These are phyloP conservation scores for Rutstroemia sydowiana DNA, from an alignment of 2,329 filamentous ascomycete genomes.

Conservation along the genomic window DNA sequence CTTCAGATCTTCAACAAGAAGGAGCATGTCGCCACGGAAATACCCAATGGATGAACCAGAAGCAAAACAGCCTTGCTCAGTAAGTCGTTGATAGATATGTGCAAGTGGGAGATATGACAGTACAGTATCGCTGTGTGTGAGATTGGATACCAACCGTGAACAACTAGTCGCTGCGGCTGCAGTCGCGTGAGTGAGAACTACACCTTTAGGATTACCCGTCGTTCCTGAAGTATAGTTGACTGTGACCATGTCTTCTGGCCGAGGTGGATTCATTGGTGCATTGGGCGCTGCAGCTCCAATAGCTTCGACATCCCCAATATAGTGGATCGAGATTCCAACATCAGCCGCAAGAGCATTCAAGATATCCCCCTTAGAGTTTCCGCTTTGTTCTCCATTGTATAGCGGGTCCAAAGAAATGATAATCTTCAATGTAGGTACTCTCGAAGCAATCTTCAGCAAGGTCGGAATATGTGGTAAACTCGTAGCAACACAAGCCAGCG, in stretches of 20 bases:
- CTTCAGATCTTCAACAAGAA: slow-evolving; percentile 87
- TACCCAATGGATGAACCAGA: slow-evolving; percentile 74
- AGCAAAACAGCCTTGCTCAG: slow-evolving; percentile 69
- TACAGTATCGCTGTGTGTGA: slow-evolving; percentile 50
- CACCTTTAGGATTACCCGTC: slow-evolving; percentile 75
- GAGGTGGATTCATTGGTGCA: slow-evolving; percentile 61
- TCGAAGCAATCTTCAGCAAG: slow-evolving; percentile 70
- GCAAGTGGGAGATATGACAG: slow-evolving; percentile 89
- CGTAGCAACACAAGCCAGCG: slow-evolving; percentile 66
- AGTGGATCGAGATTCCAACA: slow-evolving; percentile 70
- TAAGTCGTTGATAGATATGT: slow-evolving; percentile 85
- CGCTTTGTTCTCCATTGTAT: slow-evolving; percentile 67
- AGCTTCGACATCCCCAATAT: slow-evolving; percentile 72
- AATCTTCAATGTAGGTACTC: slow-evolving; percentile 73
- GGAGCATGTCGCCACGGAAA: slow-evolving; percentile 85
- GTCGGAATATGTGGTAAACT: slow-evolving; percentile 75
- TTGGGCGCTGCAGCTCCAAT: slow-evolving; percentile 63
- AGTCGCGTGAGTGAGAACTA: slow-evolving; percentile 73
- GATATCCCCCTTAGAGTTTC: slow-evolving; percentile 71
- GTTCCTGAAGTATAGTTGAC: slow-evolving; percentile 90
- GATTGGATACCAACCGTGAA: slow-evolving; percentile 47
- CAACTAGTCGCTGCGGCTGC: slow-evolving; percentile 66
- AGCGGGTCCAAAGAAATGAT: slow-evolving; percentile 83
- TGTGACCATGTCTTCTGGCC: slow-evolving; percentile 70
- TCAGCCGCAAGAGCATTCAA: slow-evolving; percentile 68